Conservation (phyloP, 352 stramenopile species). For the Globisporangium paddicum region DNA sequence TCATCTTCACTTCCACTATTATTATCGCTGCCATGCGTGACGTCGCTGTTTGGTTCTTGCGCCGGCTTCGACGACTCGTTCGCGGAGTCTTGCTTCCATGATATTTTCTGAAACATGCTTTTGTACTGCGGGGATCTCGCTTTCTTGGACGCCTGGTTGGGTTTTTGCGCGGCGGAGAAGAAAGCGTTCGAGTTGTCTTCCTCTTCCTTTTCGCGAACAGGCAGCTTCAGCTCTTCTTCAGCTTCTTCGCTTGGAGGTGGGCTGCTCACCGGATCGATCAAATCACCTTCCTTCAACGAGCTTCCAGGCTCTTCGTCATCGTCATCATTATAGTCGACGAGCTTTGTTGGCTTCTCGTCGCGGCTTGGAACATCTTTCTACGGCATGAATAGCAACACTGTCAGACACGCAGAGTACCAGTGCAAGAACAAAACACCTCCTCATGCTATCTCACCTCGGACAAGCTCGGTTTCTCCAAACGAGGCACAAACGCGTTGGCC, state of each 20-base stretch:
- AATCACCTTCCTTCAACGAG: conserved; percentile 29
- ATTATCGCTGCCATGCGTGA: conserved; percentile 18
- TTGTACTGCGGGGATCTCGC: conserved; percentile 57
- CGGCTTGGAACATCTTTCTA: conserved; percentile 44
- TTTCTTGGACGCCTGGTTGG: conserved; percentile 29
- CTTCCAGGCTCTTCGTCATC: conserved; percentile 44
- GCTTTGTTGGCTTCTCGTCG: conserved; percentile 38
- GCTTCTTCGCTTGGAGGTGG: conserved; percentile 21
- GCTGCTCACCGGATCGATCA: conserved; percentile 14
- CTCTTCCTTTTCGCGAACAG: conserved; percentile 49
- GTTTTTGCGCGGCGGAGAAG: conserved; percentile 41
- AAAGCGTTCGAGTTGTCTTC: conserved; percentile 50
- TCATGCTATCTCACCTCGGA: conserved; percentile 35
- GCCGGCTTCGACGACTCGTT: conserved; percentile 16
- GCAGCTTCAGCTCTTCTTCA: conserved; percentile 54
- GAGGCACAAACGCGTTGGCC: conserved; percentile 26
- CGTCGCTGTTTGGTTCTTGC: conserved; percentile 9
- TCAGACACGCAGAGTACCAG: background rate
- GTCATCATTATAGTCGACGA: conserved; percentile 72
- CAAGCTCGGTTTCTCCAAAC: conserved; percentile 31
- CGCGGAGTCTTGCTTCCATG: conserved; percentile 39
- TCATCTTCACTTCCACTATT: conserved; percentile 23
- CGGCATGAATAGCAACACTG: conserved; percentile 1
- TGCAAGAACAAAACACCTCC: background rate
- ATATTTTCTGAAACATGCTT: conserved; percentile 77